Evolutionary conservation across 2,329 filamentous ascomycete genomes (phyloP), one percentile per base, ranked within the genome.

Genomic region (Penicillium palitans): DNA sequence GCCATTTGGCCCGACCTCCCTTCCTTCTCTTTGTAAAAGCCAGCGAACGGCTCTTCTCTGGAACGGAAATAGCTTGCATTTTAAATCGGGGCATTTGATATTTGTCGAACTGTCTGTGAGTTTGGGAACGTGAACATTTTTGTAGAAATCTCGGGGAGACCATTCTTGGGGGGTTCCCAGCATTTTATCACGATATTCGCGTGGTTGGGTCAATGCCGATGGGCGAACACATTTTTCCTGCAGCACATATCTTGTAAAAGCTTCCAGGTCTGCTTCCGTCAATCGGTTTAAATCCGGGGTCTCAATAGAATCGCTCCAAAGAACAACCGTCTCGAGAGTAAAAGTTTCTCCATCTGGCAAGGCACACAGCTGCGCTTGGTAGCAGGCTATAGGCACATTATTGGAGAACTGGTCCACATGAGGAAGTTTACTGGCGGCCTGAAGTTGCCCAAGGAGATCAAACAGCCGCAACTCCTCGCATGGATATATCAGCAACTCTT

Each of bases 41-140:
- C 80, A 82, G 39, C 74, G 65, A 12, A 81, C 72, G 8, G 79
- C 76, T 60, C 80, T 75, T 55, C 72, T 70, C 57, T 82, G 80
- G 54, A 82, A 82, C 3, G 80, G 78, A 60, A 78, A 81, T n/a
- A 81, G 70, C 27, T 73, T 61, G 51, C 72, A 78, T 21, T 72
- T 63, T 27, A 78, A 57, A 25, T 64, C 53, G 27, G 74, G 67
- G 57, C 73, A 76, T 39, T 72, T 67, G 7, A 79, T 63, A 7
- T 72, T 62, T 35, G 70, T 68, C 6, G 75, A 74, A n/a, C 63
- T 64, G 13, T 68, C 57, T 3, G 68, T 68, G 37, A 74, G 66
- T 21, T 65, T 62, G 13, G 79, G 79, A 25, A 80, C 76, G 64
- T 80, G 73, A 41, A 81, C 79, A 64, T 74, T 79, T 29, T 78